Conservation (phyloP, 1,284 basidiomycete genomes). For the Sphagnurus paluster region DNA sequence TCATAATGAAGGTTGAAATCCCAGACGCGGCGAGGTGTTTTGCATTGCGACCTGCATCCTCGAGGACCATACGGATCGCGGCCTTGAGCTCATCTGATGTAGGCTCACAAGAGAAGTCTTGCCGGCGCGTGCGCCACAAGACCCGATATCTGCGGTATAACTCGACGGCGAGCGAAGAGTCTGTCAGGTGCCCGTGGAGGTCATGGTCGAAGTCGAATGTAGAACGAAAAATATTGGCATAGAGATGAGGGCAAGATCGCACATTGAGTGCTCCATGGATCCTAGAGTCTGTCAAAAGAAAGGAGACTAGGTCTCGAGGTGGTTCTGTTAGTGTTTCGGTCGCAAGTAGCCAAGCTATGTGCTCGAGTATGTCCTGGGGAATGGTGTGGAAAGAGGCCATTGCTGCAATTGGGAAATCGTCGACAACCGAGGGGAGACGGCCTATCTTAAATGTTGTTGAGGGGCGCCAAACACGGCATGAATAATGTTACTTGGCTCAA, state of each 20-base stretch:
- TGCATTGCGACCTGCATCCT: conserved; percentile 45
- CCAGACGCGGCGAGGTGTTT: conserved; percentile 34
- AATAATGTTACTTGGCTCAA: too few species aligned
- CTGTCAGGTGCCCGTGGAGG: conserved; percentile 35
- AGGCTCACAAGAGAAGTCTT: conserved; percentile 29
- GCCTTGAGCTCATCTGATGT: conserved; percentile 49
- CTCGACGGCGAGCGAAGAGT: conserved; percentile 48
- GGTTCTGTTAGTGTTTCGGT: conserved; percentile 34
- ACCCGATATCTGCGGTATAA: conserved; percentile 43
- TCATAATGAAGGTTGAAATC: conserved; percentile 19
- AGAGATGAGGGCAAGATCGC: conserved; percentile 53
- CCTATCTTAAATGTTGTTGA: conserved; percentile 16
- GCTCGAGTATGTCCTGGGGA: conserved; percentile 51
- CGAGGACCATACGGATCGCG: conserved; percentile 50
- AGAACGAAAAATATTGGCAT: conserved; percentile 56
- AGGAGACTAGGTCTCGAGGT: conserved; percentile 39
- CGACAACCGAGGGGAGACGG: conserved; percentile 8
- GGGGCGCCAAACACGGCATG: conserved; percentile 10
- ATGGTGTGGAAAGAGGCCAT: conserved; percentile 47
- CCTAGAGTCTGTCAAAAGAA: conserved; percentile 43
- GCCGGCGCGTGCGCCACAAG: conserved; percentile 42
- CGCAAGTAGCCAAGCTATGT: conserved; percentile 47
- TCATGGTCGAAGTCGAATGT: conserved; percentile 51
- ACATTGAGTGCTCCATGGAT: conserved; percentile 46
- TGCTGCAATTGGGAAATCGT: too few species aligned